A percentile compares a stretch with the other conserved stretches of the same genome.
Conservation (phyloP, 2,329 filamentous ascomycete genomes). For the Verruconis gallopava region DNA sequence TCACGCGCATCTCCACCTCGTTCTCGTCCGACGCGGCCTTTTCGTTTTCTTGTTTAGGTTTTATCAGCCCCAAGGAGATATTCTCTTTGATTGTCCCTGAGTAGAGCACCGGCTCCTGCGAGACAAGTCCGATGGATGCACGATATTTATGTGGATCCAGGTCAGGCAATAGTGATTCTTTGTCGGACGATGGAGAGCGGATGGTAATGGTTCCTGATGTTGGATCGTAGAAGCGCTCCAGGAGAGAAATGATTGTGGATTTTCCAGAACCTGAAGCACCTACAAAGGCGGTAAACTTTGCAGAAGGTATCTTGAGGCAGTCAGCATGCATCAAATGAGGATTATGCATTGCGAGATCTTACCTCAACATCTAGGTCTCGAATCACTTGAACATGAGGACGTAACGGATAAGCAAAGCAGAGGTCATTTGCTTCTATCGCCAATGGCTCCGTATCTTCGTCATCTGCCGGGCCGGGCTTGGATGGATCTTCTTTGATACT, state of each 20-base stretch:
- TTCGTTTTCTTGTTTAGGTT: background rate
- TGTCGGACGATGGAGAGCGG: conserved; percentile 16
- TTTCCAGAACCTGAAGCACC: conserved; percentile 29
- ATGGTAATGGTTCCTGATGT: conserved; percentile 26
- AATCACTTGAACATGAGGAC: conserved; percentile 1
- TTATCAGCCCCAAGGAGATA: conserved; percentile 4
- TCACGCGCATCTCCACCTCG: background rate
- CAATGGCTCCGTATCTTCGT: conserved; percentile 17
- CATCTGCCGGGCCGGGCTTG: conserved; percentile 17
- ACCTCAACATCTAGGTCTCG: conserved; percentile 24
- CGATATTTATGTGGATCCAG: conserved; percentile 52
- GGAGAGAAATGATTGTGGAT: conserved; percentile 25
- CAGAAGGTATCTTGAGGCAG: conserved; percentile 31
- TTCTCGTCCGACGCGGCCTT: background rate
- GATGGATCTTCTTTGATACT: conserved; percentile 22
- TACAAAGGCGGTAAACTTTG: conserved; percentile 51
- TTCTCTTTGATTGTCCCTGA: conserved; percentile 52
- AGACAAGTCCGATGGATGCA: conserved; percentile 53
- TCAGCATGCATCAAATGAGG: too few relatives aligned
- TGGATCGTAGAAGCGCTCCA: conserved; percentile 36
- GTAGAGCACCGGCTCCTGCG: conserved; percentile 63
- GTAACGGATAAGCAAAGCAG: conserved; percentile 9
- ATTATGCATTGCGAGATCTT: too few relatives aligned
- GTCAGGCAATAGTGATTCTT: conserved; percentile 45
- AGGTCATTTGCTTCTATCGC: conserved; percentile 1